Evolutionary conservation across 495 filamentous ascomycete species (phyloP).

Genomic region (Podospora australis): DNA sequence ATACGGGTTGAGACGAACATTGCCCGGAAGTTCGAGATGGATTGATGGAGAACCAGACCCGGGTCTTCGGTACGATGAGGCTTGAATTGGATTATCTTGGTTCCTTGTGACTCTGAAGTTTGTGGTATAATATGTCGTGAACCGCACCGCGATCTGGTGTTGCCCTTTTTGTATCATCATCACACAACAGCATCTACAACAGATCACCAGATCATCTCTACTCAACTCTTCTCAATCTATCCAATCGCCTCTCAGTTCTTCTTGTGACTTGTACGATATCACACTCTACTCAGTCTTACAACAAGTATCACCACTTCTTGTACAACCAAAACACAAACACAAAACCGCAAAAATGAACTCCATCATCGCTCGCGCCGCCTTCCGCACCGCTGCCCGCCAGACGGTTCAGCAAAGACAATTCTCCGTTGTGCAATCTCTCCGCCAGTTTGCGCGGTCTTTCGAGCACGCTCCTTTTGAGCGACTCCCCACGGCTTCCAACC

Average conservation of each 20-base stretch:
- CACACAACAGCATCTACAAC: neutral
- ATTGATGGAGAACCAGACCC: neutral
- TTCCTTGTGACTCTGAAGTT: neutral
- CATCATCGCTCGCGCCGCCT: neutral
- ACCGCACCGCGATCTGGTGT: neutral
- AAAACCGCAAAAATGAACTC: slow-evolving; percentile 1
- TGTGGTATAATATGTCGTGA: neutral
- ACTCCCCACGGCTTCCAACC: neutral
- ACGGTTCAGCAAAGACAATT: neutral
- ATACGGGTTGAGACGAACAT: too few species aligned
- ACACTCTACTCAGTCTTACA: neutral
- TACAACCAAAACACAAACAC: neutral
- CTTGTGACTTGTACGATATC: neutral
- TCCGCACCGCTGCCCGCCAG: neutral
- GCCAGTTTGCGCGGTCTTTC: slow-evolving; percentile 2
- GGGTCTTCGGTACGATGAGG: neutral
- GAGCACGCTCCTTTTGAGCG: slow-evolving; percentile 4
- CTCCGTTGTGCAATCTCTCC: slow-evolving; percentile 1
- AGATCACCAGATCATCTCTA: neutral
- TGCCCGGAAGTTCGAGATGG: neutral
- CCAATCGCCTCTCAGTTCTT: neutral
- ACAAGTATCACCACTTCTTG: neutral
- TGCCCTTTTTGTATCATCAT: neutral
- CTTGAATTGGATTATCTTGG: neutral
- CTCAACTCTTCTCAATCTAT: neutral